phyloP scores from a whole-genome alignment of 78 protist genomes.

The Dictyostelium capitatum region DNA sequence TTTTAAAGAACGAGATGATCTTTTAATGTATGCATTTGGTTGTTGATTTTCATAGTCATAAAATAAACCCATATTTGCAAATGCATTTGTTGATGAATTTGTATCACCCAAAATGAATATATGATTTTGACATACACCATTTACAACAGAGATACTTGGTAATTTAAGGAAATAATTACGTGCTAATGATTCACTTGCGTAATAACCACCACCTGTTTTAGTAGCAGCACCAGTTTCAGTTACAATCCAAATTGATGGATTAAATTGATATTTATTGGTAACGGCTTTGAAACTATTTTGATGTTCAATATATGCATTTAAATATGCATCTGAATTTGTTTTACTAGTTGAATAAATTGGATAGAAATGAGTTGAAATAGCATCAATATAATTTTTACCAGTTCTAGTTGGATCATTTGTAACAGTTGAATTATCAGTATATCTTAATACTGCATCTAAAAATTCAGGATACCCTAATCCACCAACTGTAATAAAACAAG shows the following conservation, averaged over 20 bases:
- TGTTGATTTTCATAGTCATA: background rate
- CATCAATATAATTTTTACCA: conserved; percentile 60
- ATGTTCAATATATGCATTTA: background rate
- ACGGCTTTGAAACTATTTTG: conserved; percentile 21
- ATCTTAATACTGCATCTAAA: conserved; percentile 45
- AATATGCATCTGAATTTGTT: conserved; percentile 30
- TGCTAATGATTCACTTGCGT: conserved; percentile 9
- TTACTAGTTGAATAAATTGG: conserved; percentile 25
- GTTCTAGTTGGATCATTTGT: background rate
- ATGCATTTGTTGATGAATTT: background rate
- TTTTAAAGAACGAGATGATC: background rate
- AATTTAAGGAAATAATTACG: conserved; percentile 38
- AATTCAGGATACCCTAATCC: conserved; percentile 45
- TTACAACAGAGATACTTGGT: conserved; percentile 3
- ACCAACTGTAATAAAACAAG: conserved; percentile 16
- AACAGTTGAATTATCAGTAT: background rate
- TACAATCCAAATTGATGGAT: conserved; percentile 5
- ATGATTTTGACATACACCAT: conserved; percentile 49
- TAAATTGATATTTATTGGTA: background rate
- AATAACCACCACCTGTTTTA: conserved; percentile 3
- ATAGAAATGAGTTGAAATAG: conserved; percentile 39
- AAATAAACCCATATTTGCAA: conserved; percentile 9
- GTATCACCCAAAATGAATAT: conserved; percentile 27
- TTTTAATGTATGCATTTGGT: background rate
- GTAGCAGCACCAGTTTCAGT: conserved; percentile 37